Base-by-base conservation (phyloP, 2,329 filamentous ascomycete species). In the Exserohilum rostratum region DNA sequence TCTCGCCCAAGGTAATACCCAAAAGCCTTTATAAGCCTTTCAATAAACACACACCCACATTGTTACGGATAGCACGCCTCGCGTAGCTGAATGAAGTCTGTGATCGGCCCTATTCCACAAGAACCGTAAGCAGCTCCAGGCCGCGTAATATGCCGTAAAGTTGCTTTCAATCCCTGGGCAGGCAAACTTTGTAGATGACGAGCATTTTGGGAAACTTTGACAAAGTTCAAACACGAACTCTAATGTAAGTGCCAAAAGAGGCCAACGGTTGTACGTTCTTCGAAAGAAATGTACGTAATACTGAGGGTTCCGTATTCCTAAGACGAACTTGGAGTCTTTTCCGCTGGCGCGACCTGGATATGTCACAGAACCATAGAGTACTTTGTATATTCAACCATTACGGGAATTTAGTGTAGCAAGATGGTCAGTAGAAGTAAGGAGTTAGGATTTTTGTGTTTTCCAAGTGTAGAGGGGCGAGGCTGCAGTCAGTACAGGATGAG, bases 11-110 rank as follows among this genome's bases (percentile, higher is more conserved):
- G 29, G 52, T 55, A 22, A 46, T 46, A 55, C 47, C 11, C 30
- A 37, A 17, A 46, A 50, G 46, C 52, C 46, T 17, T 44, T 18
- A 12, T 20, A 38, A 44, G 52, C 40, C 46, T 30, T 40, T 29
- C 40, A 50, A 50, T 50, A 55, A 10, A 40, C 15, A 34, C 18
- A 10, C 6, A 7, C 17, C 17, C 30, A 11, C 17, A 15, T 25
- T 31, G 29, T 6, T 22, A 46, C 40, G 29, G 27, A 17, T 15
- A 35, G 13, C 20, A 34, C n/a, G 20, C 18, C 37, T 34, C 17
- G n/a, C 15, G 9, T 10, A 44, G 6, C 27, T 18, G 39, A 17
- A 17, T 10, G 13, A 6, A 17, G 11, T 20, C 7, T 10, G 9
- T 13, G 9, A 9, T 34, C 20, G 10, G 18, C 12, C 17, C 17